Base-by-base conservation (phyloP, 805 yeast genomes). In the Wickerhamomyces bisporus region DNA sequence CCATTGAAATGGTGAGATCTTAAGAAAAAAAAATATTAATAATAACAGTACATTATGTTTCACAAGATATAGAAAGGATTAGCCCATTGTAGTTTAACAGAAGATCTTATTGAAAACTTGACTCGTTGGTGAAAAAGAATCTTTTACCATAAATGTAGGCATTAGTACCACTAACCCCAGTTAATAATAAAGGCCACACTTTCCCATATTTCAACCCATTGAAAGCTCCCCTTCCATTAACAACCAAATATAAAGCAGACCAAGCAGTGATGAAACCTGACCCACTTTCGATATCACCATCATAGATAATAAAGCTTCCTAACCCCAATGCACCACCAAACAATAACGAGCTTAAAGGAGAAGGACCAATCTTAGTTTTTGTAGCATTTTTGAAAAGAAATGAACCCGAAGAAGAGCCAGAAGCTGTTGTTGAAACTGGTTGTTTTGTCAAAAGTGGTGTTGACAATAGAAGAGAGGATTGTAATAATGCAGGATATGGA, bases 211-310 rank as follows among this genome's bases (percentile, higher is more conserved):
- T 63, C 43, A 79, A 43, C 26, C 73, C 70, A 31, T 63, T 66
- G 20, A 81, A 34, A 11, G 84, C 66, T 6, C 77, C 71, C 28
- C 69, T 70, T 1, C 87, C 86, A 53, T 86, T 85, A 13, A 81
- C 86, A 11, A 88, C 55, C 41, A 81, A 54, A 52, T 86, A 89
- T 41, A 88, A 60, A 7, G 83, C 58, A 7, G 86, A 76, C 96
- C 96, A 89, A 2, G 93, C 94, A 50, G 76, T 68, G 6, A 73
- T 65, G 52, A 88, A 82, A 0, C 95, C 96, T 1, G 91, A 71
- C 3, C 95, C 96, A 60, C 84, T 79, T 32, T 73, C 71, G 16
- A 77, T 61, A 52, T 87, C 96, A 13, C 85, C 81, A 54, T 88
- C 96, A 45, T 69, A 68, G 29, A 82, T 73, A 66, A 88, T 81